Evolutionary conservation across 345 rosid genomes (phyloP).

Genomic region (Microthlaspi erraticum): DNA sequence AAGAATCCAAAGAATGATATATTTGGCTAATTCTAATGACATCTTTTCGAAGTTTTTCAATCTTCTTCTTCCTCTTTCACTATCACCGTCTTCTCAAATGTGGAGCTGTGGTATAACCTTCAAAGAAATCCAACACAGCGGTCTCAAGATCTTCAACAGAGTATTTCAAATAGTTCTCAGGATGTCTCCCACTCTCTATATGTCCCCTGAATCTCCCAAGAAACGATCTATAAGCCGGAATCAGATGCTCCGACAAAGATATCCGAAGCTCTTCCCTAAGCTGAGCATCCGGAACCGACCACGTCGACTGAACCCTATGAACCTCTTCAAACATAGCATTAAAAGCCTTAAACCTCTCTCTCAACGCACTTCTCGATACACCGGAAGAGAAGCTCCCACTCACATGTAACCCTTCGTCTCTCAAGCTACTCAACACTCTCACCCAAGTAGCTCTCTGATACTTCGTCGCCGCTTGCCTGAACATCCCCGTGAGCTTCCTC

Average conservation of each 20-base stretch:
- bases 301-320: slow-evolving; percentile 78
- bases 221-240: slow-evolving; percentile 93
- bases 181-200: slow-evolving; percentile 91
- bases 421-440: slow-evolving; percentile 73
- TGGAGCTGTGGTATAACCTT: slow-evolving; percentile 78
- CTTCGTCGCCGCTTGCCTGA: slow-evolving; percentile 80
- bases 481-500: slow-evolving; percentile 66
- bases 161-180: slow-evolving; percentile 92
- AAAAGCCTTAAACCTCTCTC: slow-evolving; percentile 90
- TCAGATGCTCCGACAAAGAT: slow-evolving; percentile 74
- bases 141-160: slow-evolving; percentile 90
- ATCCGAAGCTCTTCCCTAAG: slow-evolving; percentile 95
- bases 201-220: slow-evolving; percentile 89
- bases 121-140: slow-evolving; percentile 93
- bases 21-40: slow-evolving; percentile 20
- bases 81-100: slow-evolving; percentile 78
- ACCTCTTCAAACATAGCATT: slow-evolving; percentile 93
- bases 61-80: slow-evolving; percentile 16
- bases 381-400: slow-evolving; percentile 91
- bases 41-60: slow-evolving; percentile 7
- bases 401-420: slow-evolving; percentile 92
- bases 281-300: slow-evolving; percentile 84
- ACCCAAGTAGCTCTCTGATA: slow-evolving; percentile 97
- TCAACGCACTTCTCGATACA: slow-evolving; percentile 74
- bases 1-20: slow-evolving; percentile 41